Percentiles rank a stretch among this genome's conserved stretches.
These are phyloP conservation scores for Aspergillus alliaceus DNA, from an alignment of 2,329 filamentous ascomycete genomes.

Conservation along the genomic window DNA sequence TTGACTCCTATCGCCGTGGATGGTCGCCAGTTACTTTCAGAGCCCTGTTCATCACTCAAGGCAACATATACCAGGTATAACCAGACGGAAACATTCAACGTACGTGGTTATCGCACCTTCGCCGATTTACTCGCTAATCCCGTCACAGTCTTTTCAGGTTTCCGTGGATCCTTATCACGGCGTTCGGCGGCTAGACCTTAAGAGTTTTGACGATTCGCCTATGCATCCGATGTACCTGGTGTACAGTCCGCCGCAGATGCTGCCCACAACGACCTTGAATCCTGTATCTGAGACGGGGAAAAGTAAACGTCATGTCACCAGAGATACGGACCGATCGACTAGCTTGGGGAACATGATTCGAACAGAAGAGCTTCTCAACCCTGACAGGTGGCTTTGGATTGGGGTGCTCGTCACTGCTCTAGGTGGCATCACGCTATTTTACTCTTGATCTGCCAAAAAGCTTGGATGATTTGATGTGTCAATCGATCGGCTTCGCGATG, in stretches of 20 bases:
- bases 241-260: constrained; percentile 65
- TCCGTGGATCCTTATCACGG: constrained; percentile 62
- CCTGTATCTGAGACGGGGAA: constrained; percentile 48
- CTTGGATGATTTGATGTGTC: not conserved
- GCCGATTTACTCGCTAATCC: constrained; percentile 6
- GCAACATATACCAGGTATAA: constrained; percentile 67
- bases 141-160: constrained; percentile 40
- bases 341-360: constrained; percentile 30
- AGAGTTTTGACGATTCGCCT: constrained; percentile 62
- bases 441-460: constrained; percentile 21
- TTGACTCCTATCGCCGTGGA: constrained; percentile 64
- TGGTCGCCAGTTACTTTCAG: constrained; percentile 65
- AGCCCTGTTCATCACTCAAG: constrained; percentile 60
- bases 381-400: constrained; percentile 50
- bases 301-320: constrained; percentile 31
- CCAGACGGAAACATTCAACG: constrained; percentile 62
- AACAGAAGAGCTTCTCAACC: constrained; percentile 35
- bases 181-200: constrained; percentile 64
- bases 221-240: constrained; percentile 68
- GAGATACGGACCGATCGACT: constrained; percentile 19
- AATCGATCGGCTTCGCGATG: not conserved
- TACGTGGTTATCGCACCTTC: constrained; percentile 31
- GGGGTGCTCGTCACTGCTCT: constrained; percentile 48
- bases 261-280: constrained; percentile 67
- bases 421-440: constrained; percentile 41